Percentiles rank a stretch among this genome's conserved stretches.
Evolutionary conservation across 2,329 filamentous ascomycete species (phyloP).

Genomic region (Trichoderma breve): DNA sequence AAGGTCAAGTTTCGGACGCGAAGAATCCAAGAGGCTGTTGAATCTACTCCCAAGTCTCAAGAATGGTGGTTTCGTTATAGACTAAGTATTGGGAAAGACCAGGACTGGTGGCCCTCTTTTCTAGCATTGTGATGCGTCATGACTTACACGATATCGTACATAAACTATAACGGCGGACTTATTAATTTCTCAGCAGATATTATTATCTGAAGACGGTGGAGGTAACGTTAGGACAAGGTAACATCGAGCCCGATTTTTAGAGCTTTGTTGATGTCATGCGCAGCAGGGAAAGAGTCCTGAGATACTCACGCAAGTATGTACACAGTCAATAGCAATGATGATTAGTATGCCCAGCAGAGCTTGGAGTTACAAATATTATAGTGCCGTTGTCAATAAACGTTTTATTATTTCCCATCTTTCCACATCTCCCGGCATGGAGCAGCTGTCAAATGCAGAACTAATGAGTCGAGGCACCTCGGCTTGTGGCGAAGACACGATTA

Average conservation of each 20-base stretch:
- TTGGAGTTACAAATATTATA: background rate
- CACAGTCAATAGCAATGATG: background rate
- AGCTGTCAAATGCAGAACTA: background rate
- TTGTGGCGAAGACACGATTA: background rate
- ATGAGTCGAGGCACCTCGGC: background rate
- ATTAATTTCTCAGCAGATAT: background rate
- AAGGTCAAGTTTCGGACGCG: conserved; percentile 91
- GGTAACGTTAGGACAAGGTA: background rate
- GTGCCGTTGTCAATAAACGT: background rate
- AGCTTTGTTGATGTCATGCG: background rate
- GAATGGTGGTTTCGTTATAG: conserved; percentile 88
- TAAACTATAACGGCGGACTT: background rate
- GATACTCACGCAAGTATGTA: background rate
- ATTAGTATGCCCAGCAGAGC: background rate
- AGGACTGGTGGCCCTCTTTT: conserved; percentile 89
- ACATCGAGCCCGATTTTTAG: background rate
- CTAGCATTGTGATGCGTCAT: conserved; percentile 31
- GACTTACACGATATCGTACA: background rate
- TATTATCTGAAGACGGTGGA: background rate
- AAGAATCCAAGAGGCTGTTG: conserved; percentile 90
- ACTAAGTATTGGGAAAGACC: conserved; percentile 75
- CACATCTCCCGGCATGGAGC: background rate
- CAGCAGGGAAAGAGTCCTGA: background rate
- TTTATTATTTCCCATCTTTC: background rate
- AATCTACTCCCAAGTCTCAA: conserved; percentile 78